Evolutionary conservation across 164 flowering plant genomes (phyloP).

Genomic region (Vitis cinerea): DNA sequence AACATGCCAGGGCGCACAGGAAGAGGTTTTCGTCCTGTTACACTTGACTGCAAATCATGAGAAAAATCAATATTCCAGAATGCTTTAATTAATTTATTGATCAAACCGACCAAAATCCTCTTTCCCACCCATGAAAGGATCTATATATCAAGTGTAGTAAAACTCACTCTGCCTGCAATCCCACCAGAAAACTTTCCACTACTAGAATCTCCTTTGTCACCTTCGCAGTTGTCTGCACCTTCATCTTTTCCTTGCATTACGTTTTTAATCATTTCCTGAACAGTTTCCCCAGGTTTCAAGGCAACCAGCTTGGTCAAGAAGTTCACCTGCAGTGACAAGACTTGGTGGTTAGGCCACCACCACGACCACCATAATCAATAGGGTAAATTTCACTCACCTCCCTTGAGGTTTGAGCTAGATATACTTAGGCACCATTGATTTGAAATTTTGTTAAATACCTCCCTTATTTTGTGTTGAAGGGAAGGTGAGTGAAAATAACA

Average conservation of each 20-base stretch:
- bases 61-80: background rate
- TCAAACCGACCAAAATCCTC: no score
- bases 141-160: background rate
- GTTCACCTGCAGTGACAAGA: conserved; percentile 63
- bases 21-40: conserved; percentile 64
- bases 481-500: no score
- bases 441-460: no score
- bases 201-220: conserved; percentile 29
- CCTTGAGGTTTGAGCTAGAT: no score
- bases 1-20: conserved; percentile 99
- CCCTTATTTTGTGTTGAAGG: no score
- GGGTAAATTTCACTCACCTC: no score
- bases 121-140: background rate
- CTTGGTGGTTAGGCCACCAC: background rate
- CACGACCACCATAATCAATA: no score
- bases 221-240: conserved; percentile 63
- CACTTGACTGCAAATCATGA: conserved; percentile 54
- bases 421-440: no score
- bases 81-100: background rate
- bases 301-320: conserved; percentile 90
- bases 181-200: conserved; percentile 35
- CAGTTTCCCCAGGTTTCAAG: conserved; percentile 76
- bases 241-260: conserved; percentile 95
- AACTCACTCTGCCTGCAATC: conserved; percentile 72
- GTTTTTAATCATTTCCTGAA: conserved; percentile 74